These are phyloP conservation scores for Hordeum pubiflorum DNA, from an alignment of 202 grass and related monocot species.

Conservation along the genomic window DNA sequence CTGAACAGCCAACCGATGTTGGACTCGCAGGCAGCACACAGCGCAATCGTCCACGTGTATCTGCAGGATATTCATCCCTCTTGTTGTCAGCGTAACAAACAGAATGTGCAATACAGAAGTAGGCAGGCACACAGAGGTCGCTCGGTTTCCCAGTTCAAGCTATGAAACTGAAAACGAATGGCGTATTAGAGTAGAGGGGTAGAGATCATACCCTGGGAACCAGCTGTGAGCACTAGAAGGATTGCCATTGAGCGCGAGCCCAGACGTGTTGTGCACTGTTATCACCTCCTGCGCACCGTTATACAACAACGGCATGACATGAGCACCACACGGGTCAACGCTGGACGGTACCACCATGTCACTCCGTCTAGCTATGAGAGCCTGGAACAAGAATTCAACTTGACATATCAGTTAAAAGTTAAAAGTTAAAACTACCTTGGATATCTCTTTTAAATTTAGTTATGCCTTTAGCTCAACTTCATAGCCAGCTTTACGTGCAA, in stretches of 20 bases:
- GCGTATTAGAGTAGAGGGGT: neutral
- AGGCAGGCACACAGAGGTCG: neutral
- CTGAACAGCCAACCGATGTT: slow-evolving; percentile 83
- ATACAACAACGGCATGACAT: slow-evolving; percentile 30
- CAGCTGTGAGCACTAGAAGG: slow-evolving; percentile 66
- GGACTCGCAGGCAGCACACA: slow-evolving; percentile 50
- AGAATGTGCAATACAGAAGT: slow-evolving; percentile 1
- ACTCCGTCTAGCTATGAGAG: slow-evolving; percentile 61
- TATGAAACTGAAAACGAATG: neutral
- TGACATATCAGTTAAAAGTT: neutral
- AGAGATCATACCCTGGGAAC: slow-evolving; percentile 71
- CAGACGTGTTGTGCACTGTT: slow-evolving; percentile 44
- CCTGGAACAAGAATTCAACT: slow-evolving; percentile 34
- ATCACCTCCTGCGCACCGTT: slow-evolving; percentile 51
- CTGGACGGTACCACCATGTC: slow-evolving; percentile 65
- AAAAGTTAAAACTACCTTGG: neutral
- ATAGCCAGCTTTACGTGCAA: neutral
- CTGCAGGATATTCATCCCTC: slow-evolving; percentile 20
- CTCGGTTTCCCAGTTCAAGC: neutral
- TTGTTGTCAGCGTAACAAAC: neutral
- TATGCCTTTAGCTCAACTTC: slow-evolving; percentile 5
- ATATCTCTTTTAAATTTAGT: neutral
- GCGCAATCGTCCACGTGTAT: slow-evolving; percentile 65
- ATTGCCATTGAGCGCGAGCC: slow-evolving; percentile 40
- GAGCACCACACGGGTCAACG: slow-evolving; percentile 36